Percentiles rank a stretch among this genome's conserved stretches.
phyloP scores from a whole-genome alignment of 1,284 basidiomycete genomes.

The Peniophora sp. region DNA sequence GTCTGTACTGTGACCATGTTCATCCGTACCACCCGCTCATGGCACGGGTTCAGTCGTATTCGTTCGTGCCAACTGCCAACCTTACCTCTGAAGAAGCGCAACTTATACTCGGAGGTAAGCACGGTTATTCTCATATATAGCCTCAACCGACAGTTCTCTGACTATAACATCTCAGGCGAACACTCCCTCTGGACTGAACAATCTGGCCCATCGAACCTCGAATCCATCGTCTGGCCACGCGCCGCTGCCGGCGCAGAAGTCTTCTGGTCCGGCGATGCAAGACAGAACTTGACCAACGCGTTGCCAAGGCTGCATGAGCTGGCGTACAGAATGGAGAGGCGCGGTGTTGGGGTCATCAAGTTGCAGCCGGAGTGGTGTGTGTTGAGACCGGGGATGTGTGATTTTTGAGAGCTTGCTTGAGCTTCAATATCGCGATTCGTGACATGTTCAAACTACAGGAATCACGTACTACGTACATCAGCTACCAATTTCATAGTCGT shows the following conservation, averaged over 20 bases:
- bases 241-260: constrained; percentile 74
- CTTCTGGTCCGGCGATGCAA: constrained; percentile 74
- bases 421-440: too few relatives aligned
- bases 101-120: constrained; percentile 51
- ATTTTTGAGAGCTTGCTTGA: too few relatives aligned
- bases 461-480: too few relatives aligned
- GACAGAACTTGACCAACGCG: constrained; percentile 48
- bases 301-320: constrained; percentile 75
- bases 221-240: constrained; percentile 71
- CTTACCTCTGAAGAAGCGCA: constrained; percentile 38
- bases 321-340: constrained; percentile 56
- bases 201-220: constrained; percentile 63
- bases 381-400: constrained; percentile 53
- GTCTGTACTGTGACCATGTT: constrained; percentile 5
- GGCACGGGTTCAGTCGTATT: constrained; percentile 36
- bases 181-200: constrained; percentile 77
- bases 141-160: not conserved
- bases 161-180: constrained; percentile 27
- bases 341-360: constrained; percentile 60
- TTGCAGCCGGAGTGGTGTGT: constrained; percentile 84
- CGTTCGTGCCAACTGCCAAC: constrained; percentile 63
- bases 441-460: too few relatives aligned
- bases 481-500: too few relatives aligned
- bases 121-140: too few relatives aligned
- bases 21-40: too few relatives aligned